Conservation (phyloP, 2,329 filamentous ascomycete genomes). For the Cercospora sp. region DNA sequence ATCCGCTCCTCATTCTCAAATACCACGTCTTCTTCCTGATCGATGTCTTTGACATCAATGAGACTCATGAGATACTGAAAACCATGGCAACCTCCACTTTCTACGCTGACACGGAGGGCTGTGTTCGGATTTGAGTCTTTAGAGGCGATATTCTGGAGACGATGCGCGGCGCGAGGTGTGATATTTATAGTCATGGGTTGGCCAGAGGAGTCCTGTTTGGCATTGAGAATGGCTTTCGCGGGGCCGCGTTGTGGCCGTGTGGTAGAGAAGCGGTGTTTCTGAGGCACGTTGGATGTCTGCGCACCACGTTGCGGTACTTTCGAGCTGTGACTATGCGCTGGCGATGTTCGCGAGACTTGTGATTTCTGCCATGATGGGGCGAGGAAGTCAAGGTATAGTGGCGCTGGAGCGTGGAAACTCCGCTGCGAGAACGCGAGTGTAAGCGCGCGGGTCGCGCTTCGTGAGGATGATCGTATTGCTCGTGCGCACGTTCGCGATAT, state of each 20-base stretch:
- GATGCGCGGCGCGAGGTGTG: constrained; percentile 73
- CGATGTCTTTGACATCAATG: constrained; percentile 59
- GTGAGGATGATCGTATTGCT: constrained; percentile 17
- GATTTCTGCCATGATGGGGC: constrained; percentile 34
- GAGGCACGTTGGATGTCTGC: background rate
- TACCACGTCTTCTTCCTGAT: constrained; percentile 79
- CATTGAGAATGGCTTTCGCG: constrained; percentile 60
- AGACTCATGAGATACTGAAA: constrained; percentile 97
- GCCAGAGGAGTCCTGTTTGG: constrained; percentile 76
- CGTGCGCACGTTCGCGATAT: constrained; percentile 21
- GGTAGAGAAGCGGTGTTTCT: constrained; percentile 23
- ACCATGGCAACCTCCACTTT: constrained; percentile 92
- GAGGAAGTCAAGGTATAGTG: constrained; percentile 40
- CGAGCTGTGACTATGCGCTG: background rate
- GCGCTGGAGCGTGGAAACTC: constrained; percentile 25
- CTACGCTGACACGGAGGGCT: constrained; percentile 86
- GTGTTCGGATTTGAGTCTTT: constrained; percentile 68
- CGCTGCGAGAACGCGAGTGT: background rate
- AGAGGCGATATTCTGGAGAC: constrained; percentile 65
- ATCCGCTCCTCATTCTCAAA: constrained; percentile 64
- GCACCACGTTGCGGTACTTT: background rate
- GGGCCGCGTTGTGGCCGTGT: constrained; percentile 1
- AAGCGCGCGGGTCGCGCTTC: background rate
- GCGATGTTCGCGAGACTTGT: background rate
- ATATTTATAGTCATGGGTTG: constrained; percentile 82